Evolutionary conservation across 192 early-diverging fungal genomes (phyloP).

Genomic region (Coemansia sp.): DNA sequence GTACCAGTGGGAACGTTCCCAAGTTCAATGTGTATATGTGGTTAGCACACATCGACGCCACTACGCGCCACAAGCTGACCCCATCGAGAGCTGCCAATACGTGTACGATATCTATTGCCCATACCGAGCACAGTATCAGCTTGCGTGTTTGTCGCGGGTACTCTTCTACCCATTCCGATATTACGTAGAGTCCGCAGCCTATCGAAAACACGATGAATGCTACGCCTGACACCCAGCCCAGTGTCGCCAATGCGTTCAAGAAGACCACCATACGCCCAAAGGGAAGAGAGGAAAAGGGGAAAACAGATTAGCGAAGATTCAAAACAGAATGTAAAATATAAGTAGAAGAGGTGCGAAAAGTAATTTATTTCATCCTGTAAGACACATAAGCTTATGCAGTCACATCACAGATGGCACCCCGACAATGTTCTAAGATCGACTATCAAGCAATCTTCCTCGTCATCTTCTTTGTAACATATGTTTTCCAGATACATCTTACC

Average conservation of each 20-base stretch:
- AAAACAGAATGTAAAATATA: background rate
- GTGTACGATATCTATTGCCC: slow-evolving; percentile 69
- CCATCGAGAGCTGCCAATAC: slow-evolving; percentile 77
- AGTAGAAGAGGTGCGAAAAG: background rate
- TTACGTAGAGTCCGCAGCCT: slow-evolving; percentile 44
- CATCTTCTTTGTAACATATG: background rate
- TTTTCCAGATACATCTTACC: background rate
- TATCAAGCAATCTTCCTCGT: background rate
- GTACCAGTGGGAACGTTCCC: slow-evolving; percentile 79
- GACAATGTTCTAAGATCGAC: background rate
- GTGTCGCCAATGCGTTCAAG: slow-evolving; percentile 18
- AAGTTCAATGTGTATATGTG: slow-evolving; percentile 81
- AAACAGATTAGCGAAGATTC: background rate
- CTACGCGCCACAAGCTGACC: slow-evolving; percentile 66
- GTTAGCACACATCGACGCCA: slow-evolving; percentile 75
- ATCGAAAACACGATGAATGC: slow-evolving; percentile 43
- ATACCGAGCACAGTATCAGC: slow-evolving; percentile 25
- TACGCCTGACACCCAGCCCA: slow-evolving; percentile 22
- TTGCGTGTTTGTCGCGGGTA: slow-evolving; percentile 33
- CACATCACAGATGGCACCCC: background rate
- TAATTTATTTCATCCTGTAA: too few relatives aligned
- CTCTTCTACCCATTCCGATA: slow-evolving; percentile 54
- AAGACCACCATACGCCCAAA: slow-evolving; percentile 9
- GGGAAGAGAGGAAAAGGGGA: background rate
- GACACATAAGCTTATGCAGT: background rate